Conservation (phyloP, 2,329 filamentous ascomycete genomes). For the Penicillium digitatum region DNA sequence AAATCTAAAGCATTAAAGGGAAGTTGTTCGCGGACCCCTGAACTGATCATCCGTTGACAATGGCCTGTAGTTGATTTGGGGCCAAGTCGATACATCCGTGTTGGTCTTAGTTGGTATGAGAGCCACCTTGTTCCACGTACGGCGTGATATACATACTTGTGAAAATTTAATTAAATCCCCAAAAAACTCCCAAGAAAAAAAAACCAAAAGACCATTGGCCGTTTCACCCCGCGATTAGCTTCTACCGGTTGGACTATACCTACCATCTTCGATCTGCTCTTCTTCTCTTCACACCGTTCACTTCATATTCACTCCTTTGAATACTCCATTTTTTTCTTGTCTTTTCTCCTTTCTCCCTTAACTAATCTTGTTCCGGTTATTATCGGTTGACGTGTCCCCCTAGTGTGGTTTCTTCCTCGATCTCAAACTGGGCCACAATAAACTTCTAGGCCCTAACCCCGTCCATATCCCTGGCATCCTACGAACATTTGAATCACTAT, state of each 20-base stretch:
- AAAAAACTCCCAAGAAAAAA: slow-evolving; percentile 15
- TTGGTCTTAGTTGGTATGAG: slow-evolving; percentile 25
- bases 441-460: slow-evolving; percentile 14
- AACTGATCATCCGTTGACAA: slow-evolving; percentile 21
- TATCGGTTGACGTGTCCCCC: slow-evolving; percentile 6
- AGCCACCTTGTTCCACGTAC: slow-evolving; percentile 26
- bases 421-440: slow-evolving; percentile 16
- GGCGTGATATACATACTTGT: slow-evolving; percentile 15
- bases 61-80: slow-evolving; percentile 24
- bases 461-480: slow-evolving; percentile 10
- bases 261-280: slow-evolving; percentile 21
- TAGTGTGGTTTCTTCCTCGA: slow-evolving; percentile 12
- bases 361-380: slow-evolving; percentile 16
- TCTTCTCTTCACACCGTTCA: slow-evolving; percentile 17
- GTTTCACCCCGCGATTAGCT: slow-evolving; percentile 40
- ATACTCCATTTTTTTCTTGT: slow-evolving; percentile 16
- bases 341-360: slow-evolving; percentile 2
- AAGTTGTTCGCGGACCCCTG: slow-evolving; percentile 21
- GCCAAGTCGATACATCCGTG: slow-evolving; percentile 25
- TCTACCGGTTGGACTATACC: slow-evolving; percentile 26
- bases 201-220: slow-evolving; percentile 24
- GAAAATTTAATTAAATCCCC: slow-evolving; percentile 10
- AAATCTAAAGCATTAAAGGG: slow-evolving; percentile 2
- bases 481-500: slow-evolving; percentile 20
- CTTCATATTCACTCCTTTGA: slow-evolving; percentile 27